These are phyloP conservation scores for Kingdonia uniflora DNA, from an alignment of 164 flowering plant species.

Conservation along the genomic window DNA sequence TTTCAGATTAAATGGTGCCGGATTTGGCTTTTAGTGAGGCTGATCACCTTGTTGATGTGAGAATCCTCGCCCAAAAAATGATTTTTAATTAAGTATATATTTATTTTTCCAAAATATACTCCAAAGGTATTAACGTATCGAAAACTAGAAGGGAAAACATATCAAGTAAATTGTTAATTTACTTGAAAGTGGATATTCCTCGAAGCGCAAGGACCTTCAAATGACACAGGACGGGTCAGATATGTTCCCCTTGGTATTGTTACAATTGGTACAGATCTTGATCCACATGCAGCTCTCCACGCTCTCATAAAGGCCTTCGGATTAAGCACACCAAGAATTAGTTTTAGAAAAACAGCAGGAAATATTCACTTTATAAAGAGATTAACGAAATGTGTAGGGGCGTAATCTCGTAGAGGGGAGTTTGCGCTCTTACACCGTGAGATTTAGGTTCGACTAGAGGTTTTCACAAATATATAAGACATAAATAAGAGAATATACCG, in stretches of 20 bases:
- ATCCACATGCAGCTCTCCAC: neutral
- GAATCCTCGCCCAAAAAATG: neutral
- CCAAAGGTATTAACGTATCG: too few species aligned
- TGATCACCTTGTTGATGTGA: too few species aligned
- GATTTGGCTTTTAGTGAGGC: neutral
- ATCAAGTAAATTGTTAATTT: neutral
- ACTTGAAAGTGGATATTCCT: neutral
- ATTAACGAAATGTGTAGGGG: too few species aligned
- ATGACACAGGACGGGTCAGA: neutral
- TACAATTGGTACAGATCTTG: neutral
- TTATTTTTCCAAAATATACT: neutral
- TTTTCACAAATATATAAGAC: too few species aligned
- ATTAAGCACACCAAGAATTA: too few species aligned
- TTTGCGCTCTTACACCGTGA: too few species aligned
- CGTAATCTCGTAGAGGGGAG: too few species aligned
- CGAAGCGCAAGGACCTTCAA: neutral
- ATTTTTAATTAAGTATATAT: neutral
- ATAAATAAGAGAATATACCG: too few species aligned
- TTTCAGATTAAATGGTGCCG: neutral
- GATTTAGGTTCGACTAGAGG: too few species aligned
- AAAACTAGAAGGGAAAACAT: too few species aligned
- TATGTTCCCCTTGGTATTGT: neutral
- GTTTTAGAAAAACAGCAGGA: too few species aligned
- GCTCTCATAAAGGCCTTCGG: neutral
- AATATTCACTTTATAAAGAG: too few species aligned